phyloP scores from a whole-genome alignment of 257 asterid genomes.

The Anisodus acutangulus region DNA sequence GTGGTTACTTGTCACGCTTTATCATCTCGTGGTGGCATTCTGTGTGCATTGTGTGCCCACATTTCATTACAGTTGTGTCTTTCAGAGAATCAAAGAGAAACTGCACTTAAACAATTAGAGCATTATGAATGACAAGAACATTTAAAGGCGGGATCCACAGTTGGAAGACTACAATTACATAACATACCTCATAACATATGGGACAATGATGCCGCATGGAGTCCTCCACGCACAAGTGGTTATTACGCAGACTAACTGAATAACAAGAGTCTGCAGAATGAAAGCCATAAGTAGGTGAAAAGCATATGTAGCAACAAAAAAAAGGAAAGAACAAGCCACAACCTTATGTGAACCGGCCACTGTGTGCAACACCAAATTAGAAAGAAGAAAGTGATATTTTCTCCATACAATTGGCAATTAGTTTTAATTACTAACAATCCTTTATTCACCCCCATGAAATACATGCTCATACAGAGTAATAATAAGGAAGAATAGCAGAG shows the following conservation, averaged over 20 bases:
- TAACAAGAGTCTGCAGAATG: constrained; percentile 73
- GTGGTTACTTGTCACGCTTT: constrained; percentile 77
- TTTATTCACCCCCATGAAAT: neutral
- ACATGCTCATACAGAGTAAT: neutral
- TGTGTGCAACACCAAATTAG: neutral
- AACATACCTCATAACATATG: constrained; percentile 84
- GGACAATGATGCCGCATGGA: constrained; percentile 99
- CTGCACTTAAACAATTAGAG: constrained; percentile 45
- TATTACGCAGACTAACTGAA: constrained; percentile 64
- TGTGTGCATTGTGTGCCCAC: constrained; percentile 96
- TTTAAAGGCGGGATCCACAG: neutral
- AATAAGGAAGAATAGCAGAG: neutral
- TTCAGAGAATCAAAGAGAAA: constrained; percentile 88
- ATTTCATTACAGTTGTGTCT: constrained; percentile 87
- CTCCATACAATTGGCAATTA: neutral
- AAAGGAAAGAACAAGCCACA: constrained; percentile 4
- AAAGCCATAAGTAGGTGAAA: constrained; percentile 5
- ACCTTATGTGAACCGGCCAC: neutral
- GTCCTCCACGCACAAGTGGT: constrained; percentile 83
- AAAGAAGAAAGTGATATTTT: neutral
- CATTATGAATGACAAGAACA: constrained; percentile 1
- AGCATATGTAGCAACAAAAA: neutral
- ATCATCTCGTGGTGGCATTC: constrained; percentile 91
- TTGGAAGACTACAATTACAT: neutral
- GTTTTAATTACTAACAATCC: neutral